phyloP scores from a whole-genome alignment of 805 yeast species.

The Candida loeiensis region DNA sequence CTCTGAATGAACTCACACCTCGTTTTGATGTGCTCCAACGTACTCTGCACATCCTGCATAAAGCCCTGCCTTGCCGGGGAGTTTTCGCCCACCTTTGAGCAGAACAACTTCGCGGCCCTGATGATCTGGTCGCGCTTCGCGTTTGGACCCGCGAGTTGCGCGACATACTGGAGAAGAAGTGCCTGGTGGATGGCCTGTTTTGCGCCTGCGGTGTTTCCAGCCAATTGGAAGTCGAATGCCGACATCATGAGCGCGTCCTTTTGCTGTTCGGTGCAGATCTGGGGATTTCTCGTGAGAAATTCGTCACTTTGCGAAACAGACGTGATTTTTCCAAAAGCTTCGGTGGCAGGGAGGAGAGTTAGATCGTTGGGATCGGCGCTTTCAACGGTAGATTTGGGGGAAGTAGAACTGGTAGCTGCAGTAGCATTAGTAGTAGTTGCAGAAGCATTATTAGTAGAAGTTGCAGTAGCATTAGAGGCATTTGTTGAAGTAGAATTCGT shows the following conservation, averaged over 20 bases:
- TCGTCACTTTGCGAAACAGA: constrained; percentile 45
- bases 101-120: constrained; percentile 59
- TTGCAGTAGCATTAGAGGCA: neutral
- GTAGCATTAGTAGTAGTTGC: too few species aligned
- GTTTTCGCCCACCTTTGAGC: constrained; percentile 53
- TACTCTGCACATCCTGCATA: constrained; percentile 66
- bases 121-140: constrained; percentile 28
- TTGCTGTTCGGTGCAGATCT: constrained; percentile 75
- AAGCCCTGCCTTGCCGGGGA: constrained; percentile 70
- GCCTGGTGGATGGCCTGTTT: constrained; percentile 76
- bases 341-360: constrained; percentile 49
- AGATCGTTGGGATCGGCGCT: constrained; percentile 7
- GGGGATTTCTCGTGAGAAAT: constrained; percentile 55
- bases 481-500: neutral
- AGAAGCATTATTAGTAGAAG: constrained; percentile 5
- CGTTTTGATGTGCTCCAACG: constrained; percentile 67
- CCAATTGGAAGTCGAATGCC: constrained; percentile 80
- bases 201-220: constrained; percentile 52
- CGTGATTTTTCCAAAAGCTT: constrained; percentile 57
- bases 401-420: too few species aligned
- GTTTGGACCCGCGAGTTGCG: constrained; percentile 38
- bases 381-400: too few species aligned
- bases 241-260: constrained; percentile 91
- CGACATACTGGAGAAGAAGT: constrained; percentile 69
- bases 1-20: constrained; percentile 67